Evolutionary conservation across 192 early-diverging fungal species (phyloP).

Genomic region (Chytriomyces confervae): DNA sequence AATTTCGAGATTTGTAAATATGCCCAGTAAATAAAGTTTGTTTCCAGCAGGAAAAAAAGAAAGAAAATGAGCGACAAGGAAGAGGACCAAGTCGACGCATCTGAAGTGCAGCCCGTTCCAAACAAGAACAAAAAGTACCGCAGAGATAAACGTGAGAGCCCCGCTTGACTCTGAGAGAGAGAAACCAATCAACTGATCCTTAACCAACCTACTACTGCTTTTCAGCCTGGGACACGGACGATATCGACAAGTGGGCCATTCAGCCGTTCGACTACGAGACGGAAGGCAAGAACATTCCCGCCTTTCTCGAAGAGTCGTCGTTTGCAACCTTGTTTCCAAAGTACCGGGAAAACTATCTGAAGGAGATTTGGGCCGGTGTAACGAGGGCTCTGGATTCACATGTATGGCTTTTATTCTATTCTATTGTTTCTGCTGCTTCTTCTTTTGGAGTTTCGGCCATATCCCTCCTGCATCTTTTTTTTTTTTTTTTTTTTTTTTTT

Average conservation of each 20-base stretch:
- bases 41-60: not conserved
- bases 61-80: slow-evolving; percentile 20
- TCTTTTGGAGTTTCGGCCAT: no score
- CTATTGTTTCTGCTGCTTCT: not conserved
- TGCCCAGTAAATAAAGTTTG: no score
- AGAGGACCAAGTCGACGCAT: not conserved
- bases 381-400: slow-evolving; percentile 79
- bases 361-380: slow-evolving; percentile 89
- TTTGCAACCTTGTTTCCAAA: slow-evolving; percentile 99
- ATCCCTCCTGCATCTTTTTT: no score
- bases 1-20: no score
- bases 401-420: slow-evolving; percentile 42
- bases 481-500: no score
- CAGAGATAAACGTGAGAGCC: slow-evolving; percentile 62
- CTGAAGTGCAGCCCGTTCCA: not conserved
- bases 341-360: slow-evolving; percentile 94
- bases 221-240: slow-evolving; percentile 84
- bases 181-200: no score
- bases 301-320: slow-evolving; percentile 90
- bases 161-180: not conserved
- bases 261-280: slow-evolving; percentile 79
- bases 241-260: slow-evolving; percentile 94
- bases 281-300: slow-evolving; percentile 52
- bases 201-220: not conserved
- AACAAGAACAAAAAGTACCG: slow-evolving; percentile 63